Evolutionary conservation across 208 protist species (phyloP), one percentile per base, ranked within the genome.

Genomic region (Blastocrithidia nonstop): DNA sequence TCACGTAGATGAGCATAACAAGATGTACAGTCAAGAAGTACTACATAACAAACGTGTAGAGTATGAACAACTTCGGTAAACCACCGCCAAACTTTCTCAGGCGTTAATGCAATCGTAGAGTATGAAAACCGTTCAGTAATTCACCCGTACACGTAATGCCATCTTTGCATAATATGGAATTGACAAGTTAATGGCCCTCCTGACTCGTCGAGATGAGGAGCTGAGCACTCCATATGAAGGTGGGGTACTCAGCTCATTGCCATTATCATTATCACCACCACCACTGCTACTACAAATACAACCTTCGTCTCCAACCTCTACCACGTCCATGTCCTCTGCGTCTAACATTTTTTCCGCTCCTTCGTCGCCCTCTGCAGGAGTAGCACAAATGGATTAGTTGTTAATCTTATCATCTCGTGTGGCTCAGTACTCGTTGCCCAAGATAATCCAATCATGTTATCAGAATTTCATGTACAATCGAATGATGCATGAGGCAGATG

Each of bases 21-120:
- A 88, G 57, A 88, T 88, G 78, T 88, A 66, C 57, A 81, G 67
- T 39, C 78, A 88, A 50, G 73, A 88, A 54, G 78, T 88, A 37
- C 61, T 88, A 15, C 70, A 85, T 61, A 82, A 83, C 59, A 82
- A 85, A 48, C 74, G 68, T 27, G 79, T 82, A 11, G 72, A 85
- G 63, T 82, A 89, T 61, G 79, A 84, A 59, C 61, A 89, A 57
- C 71, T 79, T 50, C 74, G 79, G 24, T 62, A 60, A 26, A 52
- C 61, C 29, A 75, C 74, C 15, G 63, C 71, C 43, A 49, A 57
- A 36, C 60, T 61, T 26, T 69, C 70, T 20, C 61, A 66, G 21
- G 60, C 5, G 22, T 54, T 89, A 23, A 57, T 77, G 49, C 61
- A 74, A 27, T 67, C 71, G 56, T 29, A 50, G 13, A 46, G 66